Percentiles rank a stretch among this genome's conserved stretches.
phyloP scores from a whole-genome alignment of 768 basidiomycete genomes.

The Tricholoma bakamatsutake region DNA sequence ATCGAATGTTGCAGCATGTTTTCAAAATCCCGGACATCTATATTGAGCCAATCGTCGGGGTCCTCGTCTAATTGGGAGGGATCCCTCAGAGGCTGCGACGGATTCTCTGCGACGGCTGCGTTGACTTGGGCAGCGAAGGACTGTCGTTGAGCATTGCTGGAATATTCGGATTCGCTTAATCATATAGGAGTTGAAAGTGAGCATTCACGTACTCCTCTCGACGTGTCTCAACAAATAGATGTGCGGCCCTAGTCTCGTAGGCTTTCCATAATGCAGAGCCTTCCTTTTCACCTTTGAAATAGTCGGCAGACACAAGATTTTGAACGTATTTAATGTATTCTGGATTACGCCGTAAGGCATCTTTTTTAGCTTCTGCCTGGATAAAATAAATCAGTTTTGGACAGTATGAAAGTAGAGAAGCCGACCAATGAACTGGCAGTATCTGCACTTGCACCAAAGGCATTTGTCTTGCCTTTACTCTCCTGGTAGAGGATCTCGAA shows the following conservation, averaged over 20 bases:
- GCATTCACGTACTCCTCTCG: conserved; percentile 56
- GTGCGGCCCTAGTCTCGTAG: conserved; percentile 66
- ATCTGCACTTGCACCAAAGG: conserved; percentile 28
- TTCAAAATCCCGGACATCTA: conserved; percentile 75
- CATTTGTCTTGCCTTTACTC: conserved; percentile 52
- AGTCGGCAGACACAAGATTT: conserved; percentile 57
- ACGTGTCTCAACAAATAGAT: conserved; percentile 56
- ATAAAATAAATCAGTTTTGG: background rate
- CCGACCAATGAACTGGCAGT: conserved; percentile 41
- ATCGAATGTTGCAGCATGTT: conserved; percentile 51
- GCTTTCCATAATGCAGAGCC: conserved; percentile 74
- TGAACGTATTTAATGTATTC: conserved; percentile 70
- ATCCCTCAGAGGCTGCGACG: conserved; percentile 20
- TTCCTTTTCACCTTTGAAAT: conserved; percentile 73
- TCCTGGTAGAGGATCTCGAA: conserved; percentile 97
- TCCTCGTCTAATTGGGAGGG: conserved; percentile 24
- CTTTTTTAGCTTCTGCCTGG: conserved; percentile 61
- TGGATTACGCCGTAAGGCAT: conserved; percentile 57
- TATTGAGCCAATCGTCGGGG: conserved; percentile 77
- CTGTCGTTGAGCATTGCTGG: conserved; percentile 53
- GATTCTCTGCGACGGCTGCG: conserved; percentile 44
- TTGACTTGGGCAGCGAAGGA: conserved; percentile 77
- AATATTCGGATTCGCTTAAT: background rate
- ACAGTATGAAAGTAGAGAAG: background rate
- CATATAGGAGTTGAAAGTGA: background rate